These are phyloP conservation scores for Pontederia crassipes DNA, from an alignment of 176 grass and related monocot genomes.

Conservation along the genomic window DNA sequence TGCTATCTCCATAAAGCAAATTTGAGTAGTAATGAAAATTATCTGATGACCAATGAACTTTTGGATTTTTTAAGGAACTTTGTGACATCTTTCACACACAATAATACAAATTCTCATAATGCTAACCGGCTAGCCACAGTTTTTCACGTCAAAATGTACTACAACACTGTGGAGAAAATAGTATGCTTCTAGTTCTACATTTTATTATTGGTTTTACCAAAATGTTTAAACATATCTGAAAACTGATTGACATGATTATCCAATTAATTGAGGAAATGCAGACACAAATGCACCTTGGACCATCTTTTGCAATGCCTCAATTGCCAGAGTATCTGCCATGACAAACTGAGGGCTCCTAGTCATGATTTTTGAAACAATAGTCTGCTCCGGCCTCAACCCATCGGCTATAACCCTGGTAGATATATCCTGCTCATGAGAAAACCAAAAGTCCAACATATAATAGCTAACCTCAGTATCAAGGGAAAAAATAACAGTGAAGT, in stretches of 20 bases:
- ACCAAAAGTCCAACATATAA: constrained; percentile 8
- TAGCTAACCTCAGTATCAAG: constrained; percentile 4
- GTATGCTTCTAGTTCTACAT: too few species aligned
- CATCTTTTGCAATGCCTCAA: constrained; percentile 97
- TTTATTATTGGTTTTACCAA: too few species aligned
- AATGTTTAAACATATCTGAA: too few species aligned
- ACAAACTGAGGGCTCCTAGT: constrained; percentile 73
- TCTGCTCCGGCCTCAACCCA: constrained; percentile 83
- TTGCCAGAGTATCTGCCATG: constrained; percentile 64
- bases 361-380: constrained; percentile 85
- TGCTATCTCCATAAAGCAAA: too few species aligned
- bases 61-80: too few species aligned
- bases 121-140: too few species aligned
- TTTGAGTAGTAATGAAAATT: too few species aligned
- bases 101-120: too few species aligned
- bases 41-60: too few species aligned
- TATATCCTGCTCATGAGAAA: constrained; percentile 50
- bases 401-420: constrained; percentile 81
- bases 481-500: neutral
- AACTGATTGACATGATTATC: neutral
- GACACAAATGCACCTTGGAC: constrained; percentile 46
- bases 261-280: neutral
- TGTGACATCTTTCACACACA: too few species aligned
- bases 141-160: too few species aligned
- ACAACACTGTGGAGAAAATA: too few species aligned